Evolutionary conservation across 2,329 filamentous ascomycete species (phyloP), one percentile per base, ranked within the genome.

Genomic region (Paecilomyces variotii): DNA sequence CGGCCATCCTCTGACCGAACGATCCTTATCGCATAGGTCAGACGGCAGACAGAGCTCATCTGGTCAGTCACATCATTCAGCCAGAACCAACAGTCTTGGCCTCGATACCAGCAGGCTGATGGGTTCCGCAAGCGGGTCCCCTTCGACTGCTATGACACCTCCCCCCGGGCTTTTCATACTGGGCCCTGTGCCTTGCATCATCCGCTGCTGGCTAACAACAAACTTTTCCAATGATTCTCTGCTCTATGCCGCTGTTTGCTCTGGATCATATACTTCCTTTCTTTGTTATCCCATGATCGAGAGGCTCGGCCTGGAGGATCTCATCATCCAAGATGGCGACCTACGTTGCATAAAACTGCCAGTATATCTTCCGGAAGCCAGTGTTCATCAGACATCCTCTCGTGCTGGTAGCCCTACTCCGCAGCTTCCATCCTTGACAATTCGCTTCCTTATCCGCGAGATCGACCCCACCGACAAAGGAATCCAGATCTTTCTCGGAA

Each of bases 11-110:
- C 86, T 97, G 85, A 94, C 89, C 74, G 94, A 99, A 75, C 86
- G 94, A 14, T 90, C 91, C 0, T 83, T 91, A 14, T 99, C 94
- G 10, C 91, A 97, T 80, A 96, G 96, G 70, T 97, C 94, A 0
- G 93, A 99, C 71, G 94, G 94, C 35, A 84, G 93, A 61, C 91
- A 96, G 69, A 97, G 93, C 73, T 97, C 92, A 7, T 87, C 91
- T n/a, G 91, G 91, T 3, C 88, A 93, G 65, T 94, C 85, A 0
- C 78, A 83, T 65, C 84, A 87, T 72, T 96, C 91, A 7, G 84
- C 86, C 58, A 85, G 91, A 53, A 91, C 90, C 56, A 97, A 92
- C 73, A 97, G 92, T 74, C 80, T 97, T 61, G 91, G 91, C 2
- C 80, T 95, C 24, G 91, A 96, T 66, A 70, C 86, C 49, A 84